phyloP scores from a whole-genome alignment of 768 basidiomycete genomes.

The Tulasnella sp. region DNA sequence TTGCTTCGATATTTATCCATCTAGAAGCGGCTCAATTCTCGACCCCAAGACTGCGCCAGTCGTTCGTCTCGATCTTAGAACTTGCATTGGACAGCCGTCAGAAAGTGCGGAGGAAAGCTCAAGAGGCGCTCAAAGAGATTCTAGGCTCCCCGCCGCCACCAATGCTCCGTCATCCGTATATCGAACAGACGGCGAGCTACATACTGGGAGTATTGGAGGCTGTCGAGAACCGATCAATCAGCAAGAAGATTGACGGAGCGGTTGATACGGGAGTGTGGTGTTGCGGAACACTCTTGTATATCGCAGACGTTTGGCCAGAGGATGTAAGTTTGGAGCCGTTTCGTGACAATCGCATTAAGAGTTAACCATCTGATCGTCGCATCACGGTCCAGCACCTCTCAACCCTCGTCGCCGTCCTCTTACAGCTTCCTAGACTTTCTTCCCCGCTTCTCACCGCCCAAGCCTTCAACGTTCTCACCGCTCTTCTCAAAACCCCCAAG shows the following conservation, averaged over 20 bases:
- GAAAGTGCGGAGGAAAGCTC: constrained; percentile 86
- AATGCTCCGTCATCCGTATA: constrained; percentile 71
- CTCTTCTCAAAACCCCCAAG: constrained; percentile 39
- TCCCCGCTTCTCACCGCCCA: constrained; percentile 85
- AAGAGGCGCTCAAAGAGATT: constrained; percentile 71
- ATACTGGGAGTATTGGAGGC: constrained; percentile 53
- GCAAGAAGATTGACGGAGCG: constrained; percentile 41
- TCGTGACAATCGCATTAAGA: too few relatives aligned
- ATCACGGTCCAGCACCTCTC: constrained; percentile 75
- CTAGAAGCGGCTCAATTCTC: constrained; percentile 58
- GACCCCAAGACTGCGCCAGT: constrained; percentile 47
- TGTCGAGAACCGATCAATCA: constrained; percentile 49
- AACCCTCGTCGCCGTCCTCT: constrained; percentile 53
- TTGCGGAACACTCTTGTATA: constrained; percentile 44
- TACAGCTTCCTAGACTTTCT: constrained; percentile 74
- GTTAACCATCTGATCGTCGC: too few relatives aligned
- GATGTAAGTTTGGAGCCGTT: constrained; percentile 45
- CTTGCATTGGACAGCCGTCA: constrained; percentile 80
- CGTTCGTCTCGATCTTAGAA: constrained; percentile 75
- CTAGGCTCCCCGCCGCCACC: constrained; percentile 70
- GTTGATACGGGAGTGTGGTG: constrained; percentile 69
- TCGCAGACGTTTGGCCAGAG: constrained; percentile 28
- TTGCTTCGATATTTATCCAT: constrained; percentile 53
- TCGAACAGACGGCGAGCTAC: constrained; percentile 73
- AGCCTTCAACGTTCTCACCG: constrained; percentile 75